Evolutionary conservation across 225 moss, liverwort and hornwort genomes (phyloP).

Genomic region (Antitrichia curtipendula): DNA sequence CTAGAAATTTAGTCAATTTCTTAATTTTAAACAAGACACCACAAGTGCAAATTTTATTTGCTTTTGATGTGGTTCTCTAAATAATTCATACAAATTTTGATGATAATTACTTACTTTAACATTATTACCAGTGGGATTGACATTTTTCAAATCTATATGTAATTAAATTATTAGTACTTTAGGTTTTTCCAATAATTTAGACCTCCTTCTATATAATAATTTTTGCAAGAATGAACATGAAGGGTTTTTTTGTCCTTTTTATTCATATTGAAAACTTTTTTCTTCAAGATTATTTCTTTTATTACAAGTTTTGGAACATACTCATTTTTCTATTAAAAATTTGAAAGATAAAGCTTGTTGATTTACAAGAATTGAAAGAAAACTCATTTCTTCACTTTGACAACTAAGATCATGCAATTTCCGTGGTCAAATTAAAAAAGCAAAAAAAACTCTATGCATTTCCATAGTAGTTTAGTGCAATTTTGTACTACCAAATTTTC

Average conservation of each 20-base stretch:
- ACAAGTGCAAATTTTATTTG: background rate
- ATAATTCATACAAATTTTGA: too few relatives aligned
- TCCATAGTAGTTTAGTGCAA: too few relatives aligned
- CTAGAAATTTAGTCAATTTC: accelerated
- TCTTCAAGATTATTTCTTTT: background rate
- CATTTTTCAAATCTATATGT: background rate
- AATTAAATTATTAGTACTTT: background rate
- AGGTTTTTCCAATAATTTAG: background rate
- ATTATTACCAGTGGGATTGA: background rate
- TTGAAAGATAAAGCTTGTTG: background rate
- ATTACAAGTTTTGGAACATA: background rate
- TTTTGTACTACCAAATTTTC: accelerated
- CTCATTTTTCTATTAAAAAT: background rate
- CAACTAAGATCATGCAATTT: background rate
- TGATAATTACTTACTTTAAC: accelerated
- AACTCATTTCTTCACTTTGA: background rate
- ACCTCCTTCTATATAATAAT: background rate
- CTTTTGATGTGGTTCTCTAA: too few relatives aligned
- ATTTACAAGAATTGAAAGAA: background rate
- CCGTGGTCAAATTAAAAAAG: accelerated
- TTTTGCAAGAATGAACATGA: background rate
- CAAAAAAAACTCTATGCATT: background rate
- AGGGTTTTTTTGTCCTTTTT: too few relatives aligned
- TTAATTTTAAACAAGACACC: accelerated
- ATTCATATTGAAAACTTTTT: background rate